phyloP scores from a whole-genome alignment of 805 yeast species.

The Hanseniaspora jakobsenii region DNA sequence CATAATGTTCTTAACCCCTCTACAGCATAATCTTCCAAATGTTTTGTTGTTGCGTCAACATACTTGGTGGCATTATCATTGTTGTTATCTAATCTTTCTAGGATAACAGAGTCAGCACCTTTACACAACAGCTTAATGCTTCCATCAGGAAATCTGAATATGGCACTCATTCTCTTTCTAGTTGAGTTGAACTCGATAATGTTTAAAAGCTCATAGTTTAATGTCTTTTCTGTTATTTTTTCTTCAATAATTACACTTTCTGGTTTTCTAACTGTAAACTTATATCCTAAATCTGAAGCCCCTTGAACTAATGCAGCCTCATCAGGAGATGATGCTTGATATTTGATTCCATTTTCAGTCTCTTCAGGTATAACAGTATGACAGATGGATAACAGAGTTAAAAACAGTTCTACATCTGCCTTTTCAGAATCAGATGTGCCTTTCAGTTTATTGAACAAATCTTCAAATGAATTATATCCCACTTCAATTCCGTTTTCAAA shows the following conservation, averaged over 20 bases:
- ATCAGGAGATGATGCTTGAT: slow-evolving; percentile 98
- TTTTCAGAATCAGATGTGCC: slow-evolving; percentile 37
- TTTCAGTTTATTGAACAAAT: slow-evolving; percentile 38
- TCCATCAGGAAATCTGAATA: slow-evolving; percentile 90
- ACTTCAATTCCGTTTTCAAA: slow-evolving; percentile 67
- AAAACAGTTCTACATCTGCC: slow-evolving; percentile 54
- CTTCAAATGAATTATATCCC: slow-evolving; percentile 64
- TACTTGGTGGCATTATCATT: slow-evolving; percentile 46
- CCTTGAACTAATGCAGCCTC: slow-evolving; percentile 98
- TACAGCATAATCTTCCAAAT: slow-evolving; percentile 90
- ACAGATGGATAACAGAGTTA: slow-evolving; percentile 77
- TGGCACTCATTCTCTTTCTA: slow-evolving; percentile 93
- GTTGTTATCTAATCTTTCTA: slow-evolving; percentile 61
- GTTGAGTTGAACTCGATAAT: slow-evolving; percentile 96
- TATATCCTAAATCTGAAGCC: slow-evolving; percentile 79
- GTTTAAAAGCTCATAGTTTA: slow-evolving; percentile 66
- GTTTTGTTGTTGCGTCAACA: slow-evolving; percentile 69
- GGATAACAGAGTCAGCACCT: slow-evolving; percentile 94
- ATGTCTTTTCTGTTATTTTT: slow-evolving; percentile 36
- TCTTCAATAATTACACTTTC: slow-evolving; percentile 58
- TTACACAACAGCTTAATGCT: slow-evolving; percentile 76
- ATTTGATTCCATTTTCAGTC: slow-evolving; percentile 58
- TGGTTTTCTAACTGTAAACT: slow-evolving; percentile 76
- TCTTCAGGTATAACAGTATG: slow-evolving; percentile 96
- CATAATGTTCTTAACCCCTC: slow-evolving; percentile 93